These are phyloP conservation scores for Piromyces finnis DNA, from an alignment of 192 early-diverging fungal genomes.

Conservation along the genomic window DNA sequence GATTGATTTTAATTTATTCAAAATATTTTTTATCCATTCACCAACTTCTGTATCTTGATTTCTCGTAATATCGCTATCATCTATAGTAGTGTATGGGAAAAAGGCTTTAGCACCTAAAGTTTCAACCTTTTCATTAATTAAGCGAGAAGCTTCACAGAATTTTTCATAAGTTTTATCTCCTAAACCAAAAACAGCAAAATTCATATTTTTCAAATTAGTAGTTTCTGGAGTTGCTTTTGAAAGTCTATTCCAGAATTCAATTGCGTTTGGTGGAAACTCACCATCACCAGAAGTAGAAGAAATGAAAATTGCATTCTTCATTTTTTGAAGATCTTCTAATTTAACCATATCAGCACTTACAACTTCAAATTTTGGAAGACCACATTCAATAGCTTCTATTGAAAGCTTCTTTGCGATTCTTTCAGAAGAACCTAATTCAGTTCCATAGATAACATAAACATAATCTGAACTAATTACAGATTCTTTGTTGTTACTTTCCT, in stretches of 20 bases:
- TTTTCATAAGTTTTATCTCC: slow-evolving; percentile 35
- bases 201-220: slow-evolving; percentile 39
- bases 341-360: slow-evolving; percentile 56
- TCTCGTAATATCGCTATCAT: background rate
- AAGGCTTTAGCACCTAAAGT: background rate
- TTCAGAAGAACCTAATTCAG: slow-evolving; percentile 80
- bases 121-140: background rate
- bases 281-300: slow-evolving; percentile 87
- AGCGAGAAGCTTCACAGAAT: background rate
- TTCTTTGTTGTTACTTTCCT: background rate
- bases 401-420: slow-evolving; percentile 63
- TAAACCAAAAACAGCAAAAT: slow-evolving; percentile 71
- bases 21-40: background rate
- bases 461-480: background rate
- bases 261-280: slow-evolving; percentile 81
- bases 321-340: slow-evolving; percentile 59
- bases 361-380: slow-evolving; percentile 45
- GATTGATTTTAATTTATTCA: background rate
- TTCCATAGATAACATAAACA: slow-evolving; percentile 59
- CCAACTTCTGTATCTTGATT: background rate
- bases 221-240: slow-evolving; percentile 33
- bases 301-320: slow-evolving; percentile 59
- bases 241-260: slow-evolving; percentile 75
- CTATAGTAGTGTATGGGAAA: background rate
- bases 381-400: slow-evolving; percentile 60